phyloP scores from a whole-genome alignment of 441 rosid species.

The Hypseocharis bilobata region DNA sequence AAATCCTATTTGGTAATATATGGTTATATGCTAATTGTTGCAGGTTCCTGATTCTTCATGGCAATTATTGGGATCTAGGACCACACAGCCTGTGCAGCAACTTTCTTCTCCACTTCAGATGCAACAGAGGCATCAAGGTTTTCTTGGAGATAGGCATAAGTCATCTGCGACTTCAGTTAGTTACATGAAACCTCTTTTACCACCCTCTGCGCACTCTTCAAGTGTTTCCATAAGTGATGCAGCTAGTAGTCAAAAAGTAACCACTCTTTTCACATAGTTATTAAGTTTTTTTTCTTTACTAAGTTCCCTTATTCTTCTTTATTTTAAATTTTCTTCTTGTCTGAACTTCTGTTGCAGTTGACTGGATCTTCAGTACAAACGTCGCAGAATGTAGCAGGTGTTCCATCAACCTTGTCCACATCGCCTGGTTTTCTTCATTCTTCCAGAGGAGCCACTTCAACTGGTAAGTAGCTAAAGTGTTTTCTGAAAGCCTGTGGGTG shows the following conservation, averaged over 20 bases:
- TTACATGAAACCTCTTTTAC: conserved; percentile 45
- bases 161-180: conserved; percentile 26
- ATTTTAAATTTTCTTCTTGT: background rate
- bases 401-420: conserved; percentile 40
- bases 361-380: conserved; percentile 14
- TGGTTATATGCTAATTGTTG: conserved; percentile 3
- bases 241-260: conserved; percentile 1
- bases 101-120: conserved; percentile 41
- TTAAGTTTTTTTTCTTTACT: background rate
- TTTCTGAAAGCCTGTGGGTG: background rate
- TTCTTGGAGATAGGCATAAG: conserved; percentile 47
- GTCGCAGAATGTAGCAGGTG: conserved; percentile 35
- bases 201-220: conserved; percentile 8
- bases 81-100: conserved; percentile 42
- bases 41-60: conserved; percentile 15
- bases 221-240: conserved; percentile 12
- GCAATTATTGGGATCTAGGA: conserved; percentile 43
- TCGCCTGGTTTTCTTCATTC: conserved; percentile 63
- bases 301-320: background rate
- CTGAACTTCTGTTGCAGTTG: conserved; percentile 25
- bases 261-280: background rate
- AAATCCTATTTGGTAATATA: background rate
- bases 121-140: conserved; percentile 49
- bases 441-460: conserved; percentile 60
- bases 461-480: conserved; percentile 47